Base-by-base conservation (phyloP, 1,284 basidiomycete species). In the Gymnopus androsaceus region DNA sequence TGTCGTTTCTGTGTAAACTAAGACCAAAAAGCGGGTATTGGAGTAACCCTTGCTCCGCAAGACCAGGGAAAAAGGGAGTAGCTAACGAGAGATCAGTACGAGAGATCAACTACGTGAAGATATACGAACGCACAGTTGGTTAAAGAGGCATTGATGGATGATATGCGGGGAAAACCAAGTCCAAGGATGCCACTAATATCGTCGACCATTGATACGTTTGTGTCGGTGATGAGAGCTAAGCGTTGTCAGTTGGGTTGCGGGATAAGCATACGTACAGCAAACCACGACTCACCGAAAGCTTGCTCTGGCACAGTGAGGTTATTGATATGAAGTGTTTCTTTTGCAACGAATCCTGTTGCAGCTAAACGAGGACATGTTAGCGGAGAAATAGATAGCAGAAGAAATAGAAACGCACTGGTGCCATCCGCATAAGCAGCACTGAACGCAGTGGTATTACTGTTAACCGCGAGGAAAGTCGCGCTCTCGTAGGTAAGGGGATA, bases 1-100 rank as follows among this genome's bases (percentile, higher is more conserved):
- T 78, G 2, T 71, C 66, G 63, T 87, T 82, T 41, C 76, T 73
- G 1, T 82, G 81, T 58, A 92, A 72, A 62, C 78, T 84, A 30
- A 92, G 61, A 17, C 85, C 87, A 63, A 91, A 90, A 8, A 92
- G 64, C 0, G 89, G 89, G 66, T 90, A 92, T 40, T 83, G 80
- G 42, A 92, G 69, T 30, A 78, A 68, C 12, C 87, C 88, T 61
- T 80, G 75, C 57, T 85, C 76, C 12, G 84, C 81, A 51, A 91
- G 72, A 17, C 71, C 77, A 2, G 80, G 73, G 45, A 91, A 77
- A 69, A 89, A 85, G 0, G 89, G 86, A 0, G 81, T 79, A 2
- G 84, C 89, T 89, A 58, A 17, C 11, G 48, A 42, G 25, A n/a
- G n/a, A 12, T 23, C 40, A 38, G 27, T 21, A 28, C 49, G 27